These are phyloP conservation scores for Sporobolomyces phaffii DNA, from an alignment of 768 basidiomycete genomes.

Conservation along the genomic window DNA sequence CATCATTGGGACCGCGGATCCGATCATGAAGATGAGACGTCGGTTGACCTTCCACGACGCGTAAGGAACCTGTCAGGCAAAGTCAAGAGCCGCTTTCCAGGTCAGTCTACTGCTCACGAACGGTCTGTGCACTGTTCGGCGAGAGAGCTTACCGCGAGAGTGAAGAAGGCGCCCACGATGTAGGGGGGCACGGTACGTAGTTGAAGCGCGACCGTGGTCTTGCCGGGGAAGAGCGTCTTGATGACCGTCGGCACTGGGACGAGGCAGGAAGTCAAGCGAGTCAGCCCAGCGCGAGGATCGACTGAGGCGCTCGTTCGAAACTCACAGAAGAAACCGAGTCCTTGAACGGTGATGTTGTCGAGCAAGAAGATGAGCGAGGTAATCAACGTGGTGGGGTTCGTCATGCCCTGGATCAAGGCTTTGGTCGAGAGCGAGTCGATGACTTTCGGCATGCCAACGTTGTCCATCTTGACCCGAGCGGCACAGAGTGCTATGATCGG, in stretches of 20 bases:
- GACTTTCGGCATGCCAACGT: conserved; percentile 35
- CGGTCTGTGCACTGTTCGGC: no score
- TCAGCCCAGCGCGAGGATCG: no score
- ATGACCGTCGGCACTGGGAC: conserved; percentile 41
- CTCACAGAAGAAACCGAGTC: no score
- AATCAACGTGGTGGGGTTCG: conserved; percentile 28
- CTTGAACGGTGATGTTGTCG: conserved; percentile 44
- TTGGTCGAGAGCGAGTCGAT: conserved; percentile 37
- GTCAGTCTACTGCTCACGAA: no score
- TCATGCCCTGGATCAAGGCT: conserved; percentile 18
- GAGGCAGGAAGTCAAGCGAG: no score
- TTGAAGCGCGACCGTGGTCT: conserved; percentile 30
- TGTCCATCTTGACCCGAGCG: conserved; percentile 41
- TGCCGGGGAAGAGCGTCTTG: conserved; percentile 39
- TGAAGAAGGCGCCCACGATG: conserved; percentile 36
- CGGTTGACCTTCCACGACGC: conserved; percentile 36
- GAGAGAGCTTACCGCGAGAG: conserved; percentile 10
- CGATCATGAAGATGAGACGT: conserved; percentile 31
- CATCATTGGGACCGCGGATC: conserved; percentile 29
- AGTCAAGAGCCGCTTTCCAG: no score
- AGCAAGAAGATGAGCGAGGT: conserved; percentile 40
- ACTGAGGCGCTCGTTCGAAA: background rate
- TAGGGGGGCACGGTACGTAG: conserved; percentile 39
- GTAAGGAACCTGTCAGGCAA: conserved; percentile 21
- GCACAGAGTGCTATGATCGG: conserved; percentile 9